Percentiles rank a stretch among this genome's conserved stretches.
Evolutionary conservation across 352 stramenopile species (phyloP).

Genomic region (Globisporangium takayamanum): DNA sequence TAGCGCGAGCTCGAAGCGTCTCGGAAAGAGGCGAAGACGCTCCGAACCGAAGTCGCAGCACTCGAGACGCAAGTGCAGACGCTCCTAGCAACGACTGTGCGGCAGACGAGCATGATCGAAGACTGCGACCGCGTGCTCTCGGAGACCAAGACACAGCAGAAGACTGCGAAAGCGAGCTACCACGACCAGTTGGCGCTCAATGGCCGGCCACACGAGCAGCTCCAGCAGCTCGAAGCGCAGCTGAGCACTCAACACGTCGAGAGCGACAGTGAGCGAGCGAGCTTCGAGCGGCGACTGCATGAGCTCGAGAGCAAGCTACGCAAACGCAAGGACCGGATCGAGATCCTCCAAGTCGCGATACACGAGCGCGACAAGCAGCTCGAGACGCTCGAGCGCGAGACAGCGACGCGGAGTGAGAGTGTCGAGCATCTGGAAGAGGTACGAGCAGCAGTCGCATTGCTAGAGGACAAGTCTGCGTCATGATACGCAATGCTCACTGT

Average conservation of each 20-base stretch:
- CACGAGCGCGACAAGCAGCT: conserved; percentile 45
- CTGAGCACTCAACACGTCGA: conserved; percentile 18
- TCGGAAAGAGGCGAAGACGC: conserved; percentile 22
- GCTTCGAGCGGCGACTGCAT: conserved; percentile 22
- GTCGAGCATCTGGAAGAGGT: conserved; percentile 46
- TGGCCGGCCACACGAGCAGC: conserved; percentile 21
- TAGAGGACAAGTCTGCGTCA: no score
- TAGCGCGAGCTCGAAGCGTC: conserved; percentile 22
- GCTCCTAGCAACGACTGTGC: conserved; percentile 48
- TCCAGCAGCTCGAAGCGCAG: conserved; percentile 33
- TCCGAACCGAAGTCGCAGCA: conserved; percentile 20
- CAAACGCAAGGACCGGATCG: conserved; percentile 32
- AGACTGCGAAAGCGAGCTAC: conserved; percentile 27
- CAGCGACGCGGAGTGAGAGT: conserved; percentile 26
- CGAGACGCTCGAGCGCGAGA: conserved; percentile 34
- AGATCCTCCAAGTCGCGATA: conserved; percentile 30
- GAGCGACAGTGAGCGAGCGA: conserved; percentile 12
- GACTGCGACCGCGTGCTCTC: conserved; percentile 58
- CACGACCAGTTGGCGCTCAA: conserved; percentile 38
- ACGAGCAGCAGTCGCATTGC: not conserved
- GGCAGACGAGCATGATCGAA: conserved; percentile 68
- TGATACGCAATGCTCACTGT: not conserved
- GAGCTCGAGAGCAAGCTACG: conserved; percentile 35
- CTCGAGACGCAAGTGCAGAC: conserved; percentile 42
- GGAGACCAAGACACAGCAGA: conserved; percentile 33